These are phyloP conservation scores for Colletotrichum trifolii DNA, from an alignment of 2,329 filamentous ascomycete species.

Conservation along the genomic window DNA sequence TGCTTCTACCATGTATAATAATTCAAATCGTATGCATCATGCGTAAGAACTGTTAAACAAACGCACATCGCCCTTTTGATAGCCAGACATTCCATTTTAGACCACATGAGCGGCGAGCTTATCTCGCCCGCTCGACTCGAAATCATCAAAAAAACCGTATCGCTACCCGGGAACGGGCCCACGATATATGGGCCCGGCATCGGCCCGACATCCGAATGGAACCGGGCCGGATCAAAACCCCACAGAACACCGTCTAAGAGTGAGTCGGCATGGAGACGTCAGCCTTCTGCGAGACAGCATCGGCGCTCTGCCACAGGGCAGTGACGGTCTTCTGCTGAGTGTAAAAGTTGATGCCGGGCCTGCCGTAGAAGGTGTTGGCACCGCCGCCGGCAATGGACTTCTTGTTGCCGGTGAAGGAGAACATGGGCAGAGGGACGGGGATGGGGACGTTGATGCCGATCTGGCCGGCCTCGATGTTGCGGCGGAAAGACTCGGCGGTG, in stretches of 20 bases:
- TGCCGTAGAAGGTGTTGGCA: constrained; percentile 94
- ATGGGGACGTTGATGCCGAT: constrained; percentile 89
- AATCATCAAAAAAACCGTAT: not conserved
- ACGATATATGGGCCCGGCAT: constrained; percentile 2
- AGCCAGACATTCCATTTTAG: constrained; percentile 3
- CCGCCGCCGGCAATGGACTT: constrained; percentile 92
- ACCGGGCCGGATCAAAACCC: constrained; percentile 6
- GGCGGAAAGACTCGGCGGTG: constrained; percentile 82
- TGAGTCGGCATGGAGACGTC: constrained; percentile 85
- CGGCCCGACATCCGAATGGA: not conserved
- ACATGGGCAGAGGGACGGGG: constrained; percentile 77
- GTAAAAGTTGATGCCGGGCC: constrained; percentile 92
- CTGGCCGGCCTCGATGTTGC: constrained; percentile 85
- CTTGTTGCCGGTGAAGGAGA: constrained; percentile 83
- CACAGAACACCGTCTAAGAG: constrained; percentile 40
- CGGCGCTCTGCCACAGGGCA: constrained; percentile 85
- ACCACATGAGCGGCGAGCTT: not conserved
- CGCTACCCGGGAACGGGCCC: constrained; percentile 4
- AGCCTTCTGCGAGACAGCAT: constrained; percentile 87
- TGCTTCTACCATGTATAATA: not conserved
- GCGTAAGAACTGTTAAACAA: not conserved
- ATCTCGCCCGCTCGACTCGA: constrained; percentile 3
- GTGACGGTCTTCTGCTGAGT: constrained; percentile 99
- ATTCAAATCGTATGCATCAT: constrained; percentile 3
- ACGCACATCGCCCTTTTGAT: constrained; percentile 13